Conservation (phyloP, 768 basidiomycete genomes). For the Mycena maculata region DNA sequence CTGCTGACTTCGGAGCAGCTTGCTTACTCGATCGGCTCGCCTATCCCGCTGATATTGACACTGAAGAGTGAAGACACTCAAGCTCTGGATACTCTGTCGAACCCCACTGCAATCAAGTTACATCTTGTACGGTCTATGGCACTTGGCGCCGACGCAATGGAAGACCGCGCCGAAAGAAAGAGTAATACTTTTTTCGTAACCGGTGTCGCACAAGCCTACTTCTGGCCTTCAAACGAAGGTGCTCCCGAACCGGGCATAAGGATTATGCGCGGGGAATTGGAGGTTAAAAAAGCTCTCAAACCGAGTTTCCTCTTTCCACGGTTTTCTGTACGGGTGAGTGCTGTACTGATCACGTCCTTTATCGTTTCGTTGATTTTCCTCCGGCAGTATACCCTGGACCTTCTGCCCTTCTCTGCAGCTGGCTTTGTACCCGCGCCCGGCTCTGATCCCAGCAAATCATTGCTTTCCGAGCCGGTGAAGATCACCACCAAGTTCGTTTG, state of each 20-base stretch:
- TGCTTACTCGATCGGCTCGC: conserved; percentile 61
- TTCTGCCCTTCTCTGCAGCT: conserved; percentile 55
- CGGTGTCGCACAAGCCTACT: conserved; percentile 55
- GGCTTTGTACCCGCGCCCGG: conserved; percentile 52
- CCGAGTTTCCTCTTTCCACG: conserved; percentile 54
- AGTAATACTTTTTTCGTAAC: conserved; percentile 61
- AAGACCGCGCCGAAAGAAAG: conserved; percentile 49
- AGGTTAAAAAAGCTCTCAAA: conserved; percentile 57
- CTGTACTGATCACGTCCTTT: background rate
- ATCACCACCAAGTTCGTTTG: conserved; percentile 46
- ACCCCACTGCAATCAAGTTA: conserved; percentile 52
- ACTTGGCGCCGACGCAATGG: conserved; percentile 60
- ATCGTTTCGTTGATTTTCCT: background rate
- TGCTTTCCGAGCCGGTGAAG: conserved; percentile 54
- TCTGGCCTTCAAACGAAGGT: conserved; percentile 58
- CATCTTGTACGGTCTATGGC: conserved; percentile 59
- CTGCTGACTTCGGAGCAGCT: conserved; percentile 47
- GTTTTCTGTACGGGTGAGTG: conserved; percentile 60
- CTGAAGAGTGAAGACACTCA: conserved; percentile 57
- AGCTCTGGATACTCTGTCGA: conserved; percentile 62
- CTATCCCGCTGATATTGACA: conserved; percentile 63
- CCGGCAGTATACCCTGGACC: conserved; percentile 57
- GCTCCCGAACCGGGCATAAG: conserved; percentile 46
- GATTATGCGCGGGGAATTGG: conserved; percentile 62
- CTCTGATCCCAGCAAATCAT: conserved; percentile 11